Conservation (phyloP, 2,329 filamentous ascomycete species). For the Aquanectria penicillioides region DNA sequence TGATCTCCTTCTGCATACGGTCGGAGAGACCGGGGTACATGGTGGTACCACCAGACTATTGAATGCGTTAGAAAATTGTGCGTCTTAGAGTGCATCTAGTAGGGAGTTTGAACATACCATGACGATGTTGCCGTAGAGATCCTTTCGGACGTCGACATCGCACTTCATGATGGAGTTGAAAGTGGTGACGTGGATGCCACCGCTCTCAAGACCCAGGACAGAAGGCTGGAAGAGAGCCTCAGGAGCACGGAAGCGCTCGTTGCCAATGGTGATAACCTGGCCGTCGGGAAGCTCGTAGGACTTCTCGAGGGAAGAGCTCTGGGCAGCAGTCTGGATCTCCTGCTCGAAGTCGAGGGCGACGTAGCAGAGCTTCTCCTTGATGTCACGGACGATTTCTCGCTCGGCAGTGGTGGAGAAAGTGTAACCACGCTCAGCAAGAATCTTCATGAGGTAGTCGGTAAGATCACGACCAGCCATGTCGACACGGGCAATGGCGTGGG, state of each 20-base stretch:
- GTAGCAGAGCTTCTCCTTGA: conserved; percentile 99
- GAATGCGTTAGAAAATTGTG: conserved; percentile 44
- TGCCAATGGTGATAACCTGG: conserved; percentile 99
- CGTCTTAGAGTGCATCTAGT: not conserved
- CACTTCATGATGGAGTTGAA: conserved; percentile 99
- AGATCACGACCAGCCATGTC: conserved; percentile 99
- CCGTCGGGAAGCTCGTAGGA: conserved; percentile 99
- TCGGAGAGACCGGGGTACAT: conserved; percentile 99
- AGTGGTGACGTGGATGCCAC: conserved; percentile 99
- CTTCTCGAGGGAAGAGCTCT: conserved; percentile 99
- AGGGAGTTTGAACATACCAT: conserved; percentile 80
- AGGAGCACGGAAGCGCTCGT: conserved; percentile 99
- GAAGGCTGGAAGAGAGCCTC: conserved; percentile 99
- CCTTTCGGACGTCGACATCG: conserved; percentile 99
- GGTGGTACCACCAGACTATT: conserved; percentile 98
- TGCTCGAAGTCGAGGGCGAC: conserved; percentile 99
- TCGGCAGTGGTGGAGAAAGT: conserved; percentile 99
- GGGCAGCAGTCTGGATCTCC: conserved; percentile 99
- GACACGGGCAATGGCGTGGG: conserved; percentile 99
- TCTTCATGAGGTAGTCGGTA: conserved; percentile 99
- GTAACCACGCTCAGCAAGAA: conserved; percentile 98
- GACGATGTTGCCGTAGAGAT: conserved; percentile 99
- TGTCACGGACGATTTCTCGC: conserved; percentile 99
- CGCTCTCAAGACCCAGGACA: conserved; percentile 96
- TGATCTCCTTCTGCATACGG: conserved; percentile 99